Conservation (phyloP, 2,329 filamentous ascomycete species). For the Diaporthe velutina region DNA sequence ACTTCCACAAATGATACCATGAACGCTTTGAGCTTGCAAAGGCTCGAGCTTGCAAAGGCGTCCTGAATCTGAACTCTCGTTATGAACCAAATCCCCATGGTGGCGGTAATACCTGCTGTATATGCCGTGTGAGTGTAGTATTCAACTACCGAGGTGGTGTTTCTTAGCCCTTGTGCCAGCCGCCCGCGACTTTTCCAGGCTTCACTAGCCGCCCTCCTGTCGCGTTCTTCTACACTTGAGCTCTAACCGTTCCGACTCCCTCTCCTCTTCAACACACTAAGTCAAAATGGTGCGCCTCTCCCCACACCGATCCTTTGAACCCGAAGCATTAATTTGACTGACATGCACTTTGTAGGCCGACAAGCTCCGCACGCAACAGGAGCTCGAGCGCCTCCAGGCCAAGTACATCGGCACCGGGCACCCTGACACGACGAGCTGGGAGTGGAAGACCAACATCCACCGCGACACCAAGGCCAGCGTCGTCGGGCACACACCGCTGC, state of each 20-base stretch:
- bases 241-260: neutral
- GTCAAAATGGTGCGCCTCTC: slow-evolving; percentile 32
- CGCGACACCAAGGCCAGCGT: slow-evolving; percentile 93
- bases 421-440: slow-evolving; percentile 96
- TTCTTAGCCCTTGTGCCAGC: neutral
- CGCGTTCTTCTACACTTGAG: neutral
- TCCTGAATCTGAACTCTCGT: neutral
- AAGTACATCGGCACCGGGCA: slow-evolving; percentile 97
- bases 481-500: slow-evolving; percentile 87
- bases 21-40: slow-evolving; percentile 13
- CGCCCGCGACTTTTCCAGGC: slow-evolving; percentile 1
- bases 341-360: slow-evolving; percentile 74
- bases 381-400: slow-evolving; percentile 95
- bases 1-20: slow-evolving; percentile 24
- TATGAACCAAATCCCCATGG: neutral
- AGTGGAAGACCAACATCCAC: slow-evolving; percentile 96
- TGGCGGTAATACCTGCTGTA: neutral
- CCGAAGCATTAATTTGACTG: neutral
- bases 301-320: neutral
- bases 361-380: slow-evolving; percentile 97
- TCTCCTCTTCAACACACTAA: neutral
- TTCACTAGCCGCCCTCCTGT: too few relatives aligned
- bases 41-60: slow-evolving; percentile 1
- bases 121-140: neutral
- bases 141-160: neutral